A percentile compares a stretch with the other conserved stretches of the same genome.
Conservation (phyloP, 768 basidiomycete species). For the Naganishia friedmannii region DNA sequence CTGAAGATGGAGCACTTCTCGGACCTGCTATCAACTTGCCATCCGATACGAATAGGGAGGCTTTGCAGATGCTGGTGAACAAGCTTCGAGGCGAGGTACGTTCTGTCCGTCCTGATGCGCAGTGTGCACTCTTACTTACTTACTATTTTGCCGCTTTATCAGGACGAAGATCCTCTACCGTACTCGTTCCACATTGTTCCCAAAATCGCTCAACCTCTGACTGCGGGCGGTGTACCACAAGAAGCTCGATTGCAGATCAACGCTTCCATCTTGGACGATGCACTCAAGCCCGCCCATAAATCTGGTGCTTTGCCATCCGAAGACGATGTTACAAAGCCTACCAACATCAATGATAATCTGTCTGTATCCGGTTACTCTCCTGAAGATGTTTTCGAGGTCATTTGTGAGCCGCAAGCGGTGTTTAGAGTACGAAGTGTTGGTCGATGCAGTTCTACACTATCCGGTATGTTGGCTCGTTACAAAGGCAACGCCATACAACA, state of each 20-base stretch:
- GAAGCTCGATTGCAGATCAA: slow-evolving; percentile 74
- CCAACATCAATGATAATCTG: neutral
- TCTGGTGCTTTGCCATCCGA: slow-evolving; percentile 56
- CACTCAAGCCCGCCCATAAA: slow-evolving; percentile 60
- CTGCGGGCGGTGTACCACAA: slow-evolving; percentile 54
- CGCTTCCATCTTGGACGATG: slow-evolving; percentile 76
- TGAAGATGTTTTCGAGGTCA: slow-evolving; percentile 82
- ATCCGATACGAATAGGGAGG: slow-evolving; percentile 78
- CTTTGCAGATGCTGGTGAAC: slow-evolving; percentile 83
- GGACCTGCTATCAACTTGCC: slow-evolving; percentile 87
- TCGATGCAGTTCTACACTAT: slow-evolving; percentile 85
- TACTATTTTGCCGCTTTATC: slow-evolving; percentile 2
- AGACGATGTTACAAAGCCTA: slow-evolving; percentile 61
- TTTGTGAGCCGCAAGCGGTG: slow-evolving; percentile 91
- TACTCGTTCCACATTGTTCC: slow-evolving; percentile 78
- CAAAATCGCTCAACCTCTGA: slow-evolving; percentile 36
- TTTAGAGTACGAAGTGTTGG: slow-evolving; percentile 92
- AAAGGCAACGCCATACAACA: neutral
- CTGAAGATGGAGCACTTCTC: slow-evolving; percentile 73
- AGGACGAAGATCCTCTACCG: slow-evolving; percentile 86
- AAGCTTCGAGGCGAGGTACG: slow-evolving; percentile 70
- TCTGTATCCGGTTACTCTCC: slow-evolving; percentile 40
- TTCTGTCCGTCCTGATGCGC: neutral
- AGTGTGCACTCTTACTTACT: neutral
- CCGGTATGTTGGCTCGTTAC: slow-evolving; percentile 59